Conservation (phyloP, 2,329 filamentous ascomycete genomes). For the Rutstroemia sp. region DNA sequence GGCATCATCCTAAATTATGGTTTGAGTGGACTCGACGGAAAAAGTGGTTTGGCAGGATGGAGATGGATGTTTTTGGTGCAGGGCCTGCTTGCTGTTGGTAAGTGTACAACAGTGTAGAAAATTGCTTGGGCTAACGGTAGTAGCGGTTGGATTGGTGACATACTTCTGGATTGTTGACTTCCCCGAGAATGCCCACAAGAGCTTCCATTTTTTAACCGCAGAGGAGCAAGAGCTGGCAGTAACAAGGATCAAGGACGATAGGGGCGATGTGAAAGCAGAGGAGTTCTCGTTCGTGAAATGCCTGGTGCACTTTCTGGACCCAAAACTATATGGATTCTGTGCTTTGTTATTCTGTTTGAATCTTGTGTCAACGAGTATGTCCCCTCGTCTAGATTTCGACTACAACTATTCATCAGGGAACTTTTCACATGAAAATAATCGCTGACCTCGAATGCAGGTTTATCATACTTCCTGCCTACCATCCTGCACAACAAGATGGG, state of each 20-base stretch:
- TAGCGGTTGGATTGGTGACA: slow-evolving; percentile 40
- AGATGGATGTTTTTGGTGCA: slow-evolving; percentile 56
- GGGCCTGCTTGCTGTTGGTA: slow-evolving; percentile 42
- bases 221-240: slow-evolving; percentile 41
- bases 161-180: slow-evolving; percentile 60
- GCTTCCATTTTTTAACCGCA: slow-evolving; percentile 50
- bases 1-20: slow-evolving; percentile 46
- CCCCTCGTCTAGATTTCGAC: no score
- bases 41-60: slow-evolving; percentile 49
- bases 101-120: slow-evolving; percentile 7
- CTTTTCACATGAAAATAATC: neutral
- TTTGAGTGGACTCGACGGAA: slow-evolving; percentile 55
- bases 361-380: slow-evolving; percentile 53
- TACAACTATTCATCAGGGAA: neutral
- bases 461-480: slow-evolving; percentile 75
- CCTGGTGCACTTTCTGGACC: slow-evolving; percentile 41
- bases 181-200: slow-evolving; percentile 46
- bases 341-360: slow-evolving; percentile 61
- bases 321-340: slow-evolving; percentile 56
- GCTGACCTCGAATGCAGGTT: slow-evolving; percentile 32
- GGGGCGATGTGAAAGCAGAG: slow-evolving; percentile 44
- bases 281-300: slow-evolving; percentile 54
- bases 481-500: slow-evolving; percentile 56
- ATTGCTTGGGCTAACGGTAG: neutral
- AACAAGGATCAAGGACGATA: slow-evolving; percentile 47